phyloP scores from a whole-genome alignment of 768 basidiomycete species.

The Mrakia blollopis region DNA sequence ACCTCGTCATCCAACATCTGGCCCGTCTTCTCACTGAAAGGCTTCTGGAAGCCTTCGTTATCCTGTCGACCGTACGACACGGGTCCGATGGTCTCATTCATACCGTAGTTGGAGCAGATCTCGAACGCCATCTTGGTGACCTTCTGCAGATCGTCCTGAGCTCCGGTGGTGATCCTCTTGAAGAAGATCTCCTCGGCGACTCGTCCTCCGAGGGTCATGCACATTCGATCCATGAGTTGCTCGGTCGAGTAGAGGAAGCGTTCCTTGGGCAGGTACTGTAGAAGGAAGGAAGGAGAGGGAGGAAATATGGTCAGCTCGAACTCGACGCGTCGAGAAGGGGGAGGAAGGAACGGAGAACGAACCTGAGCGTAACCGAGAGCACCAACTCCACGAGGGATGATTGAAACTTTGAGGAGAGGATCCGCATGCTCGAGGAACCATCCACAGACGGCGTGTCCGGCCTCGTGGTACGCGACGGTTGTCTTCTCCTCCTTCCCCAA shows the following conservation, averaged over 20 bases:
- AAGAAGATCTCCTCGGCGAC: conserved; percentile 99
- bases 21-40: conserved; percentile 33
- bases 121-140: conserved; percentile 98
- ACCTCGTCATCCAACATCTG: conserved; percentile 34
- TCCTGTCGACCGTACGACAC: conserved; percentile 90
- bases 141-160: conserved; percentile 96
- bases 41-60: conserved; percentile 30
- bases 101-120: conserved; percentile 84
- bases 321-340: background rate
- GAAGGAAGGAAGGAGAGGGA: background rate
- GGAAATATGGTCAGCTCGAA: conserved; percentile 23
- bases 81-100: conserved; percentile 91
- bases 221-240: conserved; percentile 90
- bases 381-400: conserved; percentile 93
- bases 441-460: conserved; percentile 95
- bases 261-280: conserved; percentile 86
- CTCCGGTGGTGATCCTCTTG: conserved; percentile 87
- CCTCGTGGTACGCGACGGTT: conserved; percentile 98
- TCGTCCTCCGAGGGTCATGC: conserved; percentile 96
- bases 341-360: conserved; percentile 34
- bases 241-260: conserved; percentile 92
- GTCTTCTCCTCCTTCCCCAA: conserved; percentile 94
- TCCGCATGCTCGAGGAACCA: conserved; percentile 99
- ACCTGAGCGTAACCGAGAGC: conserved; percentile 96
- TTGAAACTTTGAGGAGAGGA: conserved; percentile 93